Conservation (phyloP, 805 yeast species). For the Deakozyma indianensis region DNA sequence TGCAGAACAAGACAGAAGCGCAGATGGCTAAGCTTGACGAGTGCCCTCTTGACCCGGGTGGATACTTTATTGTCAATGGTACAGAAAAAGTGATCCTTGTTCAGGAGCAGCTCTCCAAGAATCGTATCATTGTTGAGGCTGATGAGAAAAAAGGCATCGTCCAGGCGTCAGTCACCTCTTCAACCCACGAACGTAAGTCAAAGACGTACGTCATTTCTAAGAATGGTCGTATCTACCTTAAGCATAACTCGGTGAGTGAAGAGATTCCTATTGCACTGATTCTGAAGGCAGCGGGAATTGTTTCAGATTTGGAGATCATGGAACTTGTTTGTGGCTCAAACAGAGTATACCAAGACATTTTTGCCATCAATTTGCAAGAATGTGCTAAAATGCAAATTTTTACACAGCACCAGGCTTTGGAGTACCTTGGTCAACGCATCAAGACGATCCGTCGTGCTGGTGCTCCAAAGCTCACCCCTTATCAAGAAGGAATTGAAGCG, state of each 20-base stretch:
- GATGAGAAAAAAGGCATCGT: constrained; percentile 89
- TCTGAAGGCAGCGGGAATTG: constrained; percentile 87
- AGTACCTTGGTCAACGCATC: constrained; percentile 80
- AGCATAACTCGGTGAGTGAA: constrained; percentile 90
- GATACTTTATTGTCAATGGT: constrained; percentile 94
- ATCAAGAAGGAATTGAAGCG: constrained; percentile 92
- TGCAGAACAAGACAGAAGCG: constrained; percentile 60
- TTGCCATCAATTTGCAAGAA: constrained; percentile 88
- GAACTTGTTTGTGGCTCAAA: constrained; percentile 89
- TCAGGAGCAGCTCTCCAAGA: constrained; percentile 92
- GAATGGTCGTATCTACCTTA: constrained; percentile 74
- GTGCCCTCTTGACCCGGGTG: constrained; percentile 98
- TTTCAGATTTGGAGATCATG: constrained; percentile 83
- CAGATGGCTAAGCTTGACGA: constrained; percentile 84
- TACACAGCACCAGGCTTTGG: constrained; percentile 89
- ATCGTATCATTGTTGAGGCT: constrained; percentile 95
- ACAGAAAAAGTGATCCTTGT: constrained; percentile 94
- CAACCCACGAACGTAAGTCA: constrained; percentile 96
- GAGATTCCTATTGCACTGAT: constrained; percentile 91
- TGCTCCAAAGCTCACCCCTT: constrained; percentile 58
- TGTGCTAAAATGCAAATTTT: constrained; percentile 71
- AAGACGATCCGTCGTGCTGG: constrained; percentile 82
- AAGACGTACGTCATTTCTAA: constrained; percentile 92
- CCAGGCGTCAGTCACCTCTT: constrained; percentile 95
- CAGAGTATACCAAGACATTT: constrained; percentile 78